Base-by-base conservation (phyloP, 2,329 filamentous ascomycete genomes). In the Penicillium decumbens region DNA sequence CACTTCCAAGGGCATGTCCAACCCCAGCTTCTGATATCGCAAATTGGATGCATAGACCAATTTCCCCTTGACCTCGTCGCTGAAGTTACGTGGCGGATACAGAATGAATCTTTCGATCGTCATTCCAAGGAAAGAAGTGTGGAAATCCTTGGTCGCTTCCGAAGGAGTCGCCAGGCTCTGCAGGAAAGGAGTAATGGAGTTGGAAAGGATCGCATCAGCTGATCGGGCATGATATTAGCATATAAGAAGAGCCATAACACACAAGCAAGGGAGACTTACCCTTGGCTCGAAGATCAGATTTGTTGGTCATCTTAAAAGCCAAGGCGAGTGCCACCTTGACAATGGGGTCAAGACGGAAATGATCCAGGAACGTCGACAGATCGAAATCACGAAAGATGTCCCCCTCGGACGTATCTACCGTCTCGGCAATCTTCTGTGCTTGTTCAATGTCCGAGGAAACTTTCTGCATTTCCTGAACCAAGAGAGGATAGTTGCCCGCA, bases 331-430 rank as follows among this genome's bases (percentile, higher is more conserved):
- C 81, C 35, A 89, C 88, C 77, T 95, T 95, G 64, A 90, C 84
- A 41, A 96, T 72, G 8, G 89, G 84, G 72, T 96, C 91, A 46
- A 96, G 79, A 67, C 91, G 90, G 77, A 98, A 98, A 70, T 97
- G 91, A 56, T 95, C 88, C 78, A 97, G 85, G 67, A 98, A 97
- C 1, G 87, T 88, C 2, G 88, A 87, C n/a, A 98, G 80, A 67
- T 98, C 92, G 63, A 98, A 96, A 67, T 97, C 92, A 50, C 90
- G 87, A 69, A 95, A 96, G 53, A 95, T 82, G 61, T 98, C 92
- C 62, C 93, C 90, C 59, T 93, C 92, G 18, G 84, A 88, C 1
- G 84, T 86, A 70, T 96, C 91, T 66, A 98, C 87, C 18, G 91
- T 88, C 69, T 97, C 91, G 53, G 92, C 91, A 65, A 98, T 95